phyloP scores from a whole-genome alignment of 768 basidiomycete species.

The Gymnopilus dilepis region DNA sequence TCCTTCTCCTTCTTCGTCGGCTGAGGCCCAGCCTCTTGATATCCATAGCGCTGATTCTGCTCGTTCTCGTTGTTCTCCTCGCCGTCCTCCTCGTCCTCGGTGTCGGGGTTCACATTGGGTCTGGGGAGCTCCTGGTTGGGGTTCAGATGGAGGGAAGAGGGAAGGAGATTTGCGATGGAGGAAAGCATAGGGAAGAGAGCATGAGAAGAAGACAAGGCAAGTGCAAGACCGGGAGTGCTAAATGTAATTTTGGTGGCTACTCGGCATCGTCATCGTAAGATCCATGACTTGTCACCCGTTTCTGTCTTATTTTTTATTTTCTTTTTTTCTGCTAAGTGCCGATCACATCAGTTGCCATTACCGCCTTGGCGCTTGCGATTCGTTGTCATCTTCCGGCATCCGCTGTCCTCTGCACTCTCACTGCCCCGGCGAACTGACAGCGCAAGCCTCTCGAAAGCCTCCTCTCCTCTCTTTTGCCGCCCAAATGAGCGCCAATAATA shows the following conservation, averaged over 20 bases:
- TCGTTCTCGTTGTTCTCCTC: slow-evolving; percentile 16
- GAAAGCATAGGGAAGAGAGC: slow-evolving; percentile 48
- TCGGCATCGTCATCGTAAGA: slow-evolving; percentile 17
- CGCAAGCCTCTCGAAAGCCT: neutral
- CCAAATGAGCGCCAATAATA: neutral
- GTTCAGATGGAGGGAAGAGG: slow-evolving; percentile 47
- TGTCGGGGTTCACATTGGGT: slow-evolving; percentile 28
- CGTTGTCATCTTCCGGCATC: neutral
- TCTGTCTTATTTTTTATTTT: neutral
- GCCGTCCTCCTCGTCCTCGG: slow-evolving; percentile 40
- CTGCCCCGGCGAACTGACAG: too few relatives aligned
- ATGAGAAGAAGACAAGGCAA: slow-evolving; percentile 12
- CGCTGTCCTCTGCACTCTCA: too few relatives aligned
- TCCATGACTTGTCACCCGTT: slow-evolving; percentile 1
- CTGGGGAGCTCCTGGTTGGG: slow-evolving; percentile 27
- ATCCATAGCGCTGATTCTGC: neutral
- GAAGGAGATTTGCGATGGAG: slow-evolving; percentile 54
- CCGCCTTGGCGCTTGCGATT: neutral
- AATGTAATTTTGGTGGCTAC: slow-evolving; percentile 6
- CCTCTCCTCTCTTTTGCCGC: neutral
- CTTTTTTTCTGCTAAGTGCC: neutral
- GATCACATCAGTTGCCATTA: neutral
- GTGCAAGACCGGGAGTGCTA: neutral
- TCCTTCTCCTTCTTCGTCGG: slow-evolving; percentile 28
- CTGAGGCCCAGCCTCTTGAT: slow-evolving; percentile 7